Conservation (phyloP, 2,329 filamentous ascomycete species). For the Xylaria sp. region DNA sequence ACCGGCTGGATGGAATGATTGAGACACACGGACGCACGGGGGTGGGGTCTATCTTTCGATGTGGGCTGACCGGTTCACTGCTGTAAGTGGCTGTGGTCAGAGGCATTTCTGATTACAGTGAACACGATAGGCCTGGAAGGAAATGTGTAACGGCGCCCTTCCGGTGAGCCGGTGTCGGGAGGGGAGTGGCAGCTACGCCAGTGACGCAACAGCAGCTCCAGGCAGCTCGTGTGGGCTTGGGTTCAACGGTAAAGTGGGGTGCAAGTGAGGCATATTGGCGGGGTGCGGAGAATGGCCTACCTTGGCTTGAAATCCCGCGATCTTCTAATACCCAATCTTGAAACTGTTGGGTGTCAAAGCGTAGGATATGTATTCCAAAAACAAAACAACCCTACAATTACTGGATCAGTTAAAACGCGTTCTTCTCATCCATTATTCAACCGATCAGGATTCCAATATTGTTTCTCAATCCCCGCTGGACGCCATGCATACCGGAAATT, state of each 20-base stretch:
- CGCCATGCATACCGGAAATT: neutral
- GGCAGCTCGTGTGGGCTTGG: neutral
- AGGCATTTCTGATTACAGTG: conserved; percentile 15
- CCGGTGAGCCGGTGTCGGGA: conserved; percentile 28
- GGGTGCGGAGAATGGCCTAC: conserved; percentile 13
- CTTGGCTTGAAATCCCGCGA: conserved; percentile 2
- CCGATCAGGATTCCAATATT: neutral
- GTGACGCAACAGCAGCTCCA: conserved; percentile 16
- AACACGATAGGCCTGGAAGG: conserved; percentile 15
- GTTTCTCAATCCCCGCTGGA: neutral
- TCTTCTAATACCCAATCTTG: neutral
- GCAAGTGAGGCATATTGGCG: conserved; percentile 1
- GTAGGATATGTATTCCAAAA: conserved; percentile 13
- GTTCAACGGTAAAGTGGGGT: too few relatives aligned
- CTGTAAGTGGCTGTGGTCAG: conserved; percentile 14
- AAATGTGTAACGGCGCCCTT: conserved; percentile 2
- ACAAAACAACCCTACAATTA: conserved; percentile 19
- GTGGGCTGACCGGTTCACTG: conserved; percentile 28
- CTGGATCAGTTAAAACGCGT: conserved; percentile 4
- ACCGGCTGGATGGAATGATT: conserved; percentile 32
- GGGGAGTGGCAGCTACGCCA: conserved; percentile 3
- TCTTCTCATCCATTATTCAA: neutral
- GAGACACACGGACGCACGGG: conserved; percentile 13
- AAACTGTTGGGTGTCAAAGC: neutral
- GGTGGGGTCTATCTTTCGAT: conserved; percentile 17